Percentiles rank a stretch among this genome's conserved stretches.
These are phyloP conservation scores for Anastatica hierochuntica DNA, from an alignment of 345 rosid genomes.

Conservation along the genomic window DNA sequence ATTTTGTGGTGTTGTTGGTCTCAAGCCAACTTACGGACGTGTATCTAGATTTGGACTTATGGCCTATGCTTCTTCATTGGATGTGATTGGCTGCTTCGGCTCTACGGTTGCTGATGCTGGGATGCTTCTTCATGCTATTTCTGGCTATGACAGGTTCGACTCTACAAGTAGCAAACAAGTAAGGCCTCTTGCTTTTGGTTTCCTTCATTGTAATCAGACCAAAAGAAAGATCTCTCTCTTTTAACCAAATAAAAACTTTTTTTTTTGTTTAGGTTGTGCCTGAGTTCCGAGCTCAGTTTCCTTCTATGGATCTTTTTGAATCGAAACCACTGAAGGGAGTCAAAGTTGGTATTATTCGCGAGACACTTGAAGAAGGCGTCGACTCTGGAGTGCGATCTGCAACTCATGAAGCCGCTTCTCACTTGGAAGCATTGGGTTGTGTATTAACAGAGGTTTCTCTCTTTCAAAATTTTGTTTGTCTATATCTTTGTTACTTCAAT, in stretches of 20 bases:
- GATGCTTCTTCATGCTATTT: conserved; percentile 69
- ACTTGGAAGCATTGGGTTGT: conserved; percentile 81
- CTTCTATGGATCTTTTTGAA: conserved; percentile 32
- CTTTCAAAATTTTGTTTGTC: not conserved
- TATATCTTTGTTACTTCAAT: too few species aligned
- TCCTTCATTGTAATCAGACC: not conserved
- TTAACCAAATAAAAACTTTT: too few species aligned
- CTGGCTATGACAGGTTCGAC: conserved; percentile 72
- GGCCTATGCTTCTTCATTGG: conserved; percentile 89
- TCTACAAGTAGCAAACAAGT: conserved; percentile 80
- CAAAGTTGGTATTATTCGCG: conserved; percentile 72
- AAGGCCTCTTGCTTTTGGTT: conserved; percentile 14
- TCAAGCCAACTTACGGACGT: conserved; percentile 93
- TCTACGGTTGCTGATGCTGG: conserved; percentile 83
- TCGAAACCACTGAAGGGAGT: conserved; percentile 69
- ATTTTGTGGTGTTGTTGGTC: conserved; percentile 87
- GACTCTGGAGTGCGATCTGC: conserved; percentile 64
- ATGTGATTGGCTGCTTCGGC: conserved; percentile 86
- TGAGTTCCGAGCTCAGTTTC: conserved; percentile 46
- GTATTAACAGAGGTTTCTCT: conserved; percentile 44
- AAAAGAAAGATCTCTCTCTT: too few species aligned
- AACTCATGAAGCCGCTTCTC: conserved; percentile 59
- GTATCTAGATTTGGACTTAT: conserved; percentile 92
- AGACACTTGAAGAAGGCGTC: conserved; percentile 71
- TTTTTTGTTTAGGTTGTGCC: conserved; percentile 88